phyloP scores from a whole-genome alignment of 2,329 filamentous ascomycete genomes.

The Fusarium foetens region DNA sequence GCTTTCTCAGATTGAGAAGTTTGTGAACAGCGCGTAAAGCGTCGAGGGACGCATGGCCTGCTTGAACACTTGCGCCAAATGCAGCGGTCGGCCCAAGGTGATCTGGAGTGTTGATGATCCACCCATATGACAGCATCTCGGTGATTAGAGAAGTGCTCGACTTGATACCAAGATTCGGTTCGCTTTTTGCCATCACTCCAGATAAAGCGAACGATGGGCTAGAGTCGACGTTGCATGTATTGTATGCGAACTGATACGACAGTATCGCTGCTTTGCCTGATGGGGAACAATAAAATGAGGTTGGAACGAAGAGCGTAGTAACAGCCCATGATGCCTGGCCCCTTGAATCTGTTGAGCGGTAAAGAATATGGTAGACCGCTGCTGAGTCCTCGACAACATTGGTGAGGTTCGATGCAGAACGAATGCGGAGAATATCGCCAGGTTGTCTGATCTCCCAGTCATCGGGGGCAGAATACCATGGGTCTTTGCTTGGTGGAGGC shows the following conservation, averaged over 20 bases:
- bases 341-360: conserved; percentile 50
- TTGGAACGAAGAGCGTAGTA: conserved; percentile 50
- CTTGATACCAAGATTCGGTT: conserved; percentile 19
- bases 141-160: conserved; percentile 14
- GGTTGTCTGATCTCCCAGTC: conserved; percentile 9
- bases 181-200: conserved; percentile 4
- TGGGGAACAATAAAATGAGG: neutral
- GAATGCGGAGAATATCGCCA: conserved; percentile 31
- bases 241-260: conserved; percentile 39
- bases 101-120: conserved; percentile 51
- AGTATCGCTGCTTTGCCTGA: conserved; percentile 19
- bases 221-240: conserved; percentile 32
- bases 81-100: conserved; percentile 55
- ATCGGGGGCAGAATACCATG: conserved; percentile 15
- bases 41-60: conserved; percentile 55
- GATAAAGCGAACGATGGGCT: conserved; percentile 32
- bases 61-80: conserved; percentile 53
- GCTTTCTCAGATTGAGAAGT: neutral
- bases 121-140: conserved; percentile 17
- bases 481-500: conserved; percentile 15
- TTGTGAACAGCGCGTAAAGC: conserved; percentile 51
- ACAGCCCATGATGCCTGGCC: conserved; percentile 52
- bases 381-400: conserved; percentile 5
- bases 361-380: conserved; percentile 51
- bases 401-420: conserved; percentile 25